A percentile compares a stretch with the other conserved stretches of the same genome.
Evolutionary conservation across 257 asterid genomes (phyloP).

Genomic region (Plantago elongata): DNA sequence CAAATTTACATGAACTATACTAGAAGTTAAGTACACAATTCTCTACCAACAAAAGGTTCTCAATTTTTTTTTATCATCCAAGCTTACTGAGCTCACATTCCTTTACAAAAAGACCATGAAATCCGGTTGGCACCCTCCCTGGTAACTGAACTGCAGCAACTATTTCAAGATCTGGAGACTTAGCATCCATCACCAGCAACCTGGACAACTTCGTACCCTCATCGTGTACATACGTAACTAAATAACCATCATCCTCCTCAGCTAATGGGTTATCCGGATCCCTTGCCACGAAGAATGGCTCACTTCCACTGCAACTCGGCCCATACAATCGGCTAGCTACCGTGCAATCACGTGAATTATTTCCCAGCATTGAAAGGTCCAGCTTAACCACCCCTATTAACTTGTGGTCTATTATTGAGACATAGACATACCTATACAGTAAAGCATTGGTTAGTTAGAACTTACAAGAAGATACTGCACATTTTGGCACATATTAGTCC

Average conservation of each 20-base stretch:
- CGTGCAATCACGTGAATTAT: conserved; percentile 31
- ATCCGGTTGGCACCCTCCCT: conserved; percentile 67
- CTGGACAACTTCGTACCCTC: conserved; percentile 56
- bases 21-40: no score
- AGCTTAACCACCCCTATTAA: conserved; percentile 38
- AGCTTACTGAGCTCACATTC: conserved; percentile 20
- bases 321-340: conserved; percentile 42
- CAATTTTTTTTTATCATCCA: no score
- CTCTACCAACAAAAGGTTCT: background rate
- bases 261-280: conserved; percentile 26
- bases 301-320: conserved; percentile 35
- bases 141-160: conserved; percentile 64
- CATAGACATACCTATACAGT: conserved; percentile 32
- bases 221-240: conserved; percentile 54
- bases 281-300: conserved; percentile 43
- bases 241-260: conserved; percentile 70
- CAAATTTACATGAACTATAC: no score
- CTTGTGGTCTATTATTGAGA: conserved; percentile 38
- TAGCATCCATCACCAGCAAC: conserved; percentile 72
- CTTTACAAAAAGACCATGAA: conserved; percentile 59
- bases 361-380: conserved; percentile 26
- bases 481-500: background rate
- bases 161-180: conserved; percentile 51
- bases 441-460: no score
- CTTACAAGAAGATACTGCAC: no score